phyloP scores from a whole-genome alignment of 2,329 filamentous ascomycete genomes.

The Apiospora rasikravindrae region DNA sequence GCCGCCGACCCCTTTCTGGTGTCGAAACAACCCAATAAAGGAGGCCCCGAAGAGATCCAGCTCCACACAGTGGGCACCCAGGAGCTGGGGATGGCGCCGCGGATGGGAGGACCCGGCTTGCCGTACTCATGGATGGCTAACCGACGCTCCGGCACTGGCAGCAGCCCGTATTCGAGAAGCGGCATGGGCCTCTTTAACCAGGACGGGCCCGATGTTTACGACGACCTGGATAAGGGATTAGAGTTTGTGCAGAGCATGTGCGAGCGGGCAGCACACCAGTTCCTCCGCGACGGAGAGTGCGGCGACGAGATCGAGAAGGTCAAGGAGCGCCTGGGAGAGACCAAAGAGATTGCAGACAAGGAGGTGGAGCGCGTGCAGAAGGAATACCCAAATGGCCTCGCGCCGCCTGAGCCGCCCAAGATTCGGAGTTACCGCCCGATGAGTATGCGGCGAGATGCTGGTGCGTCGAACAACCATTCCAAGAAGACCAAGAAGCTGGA shows the following conservation, averaged over 20 bases:
- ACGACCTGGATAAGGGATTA: constrained; percentile 77
- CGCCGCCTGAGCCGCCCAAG: constrained; percentile 40
- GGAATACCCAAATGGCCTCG: constrained; percentile 50
- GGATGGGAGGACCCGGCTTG: constrained; percentile 9
- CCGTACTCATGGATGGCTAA: not conserved
- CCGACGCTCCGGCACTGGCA: not conserved
- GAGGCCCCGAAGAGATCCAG: constrained; percentile 42
- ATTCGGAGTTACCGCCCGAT: constrained; percentile 57
- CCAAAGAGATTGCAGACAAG: constrained; percentile 63
- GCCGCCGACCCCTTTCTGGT: constrained; percentile 29
- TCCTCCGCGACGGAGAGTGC: constrained; percentile 87
- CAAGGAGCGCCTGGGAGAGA: constrained; percentile 66
- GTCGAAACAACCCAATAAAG: constrained; percentile 24
- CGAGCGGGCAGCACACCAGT: constrained; percentile 87
- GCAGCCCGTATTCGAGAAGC: constrained; percentile 14
- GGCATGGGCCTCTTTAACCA: constrained; percentile 19
- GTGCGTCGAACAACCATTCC: constrained; percentile 33
- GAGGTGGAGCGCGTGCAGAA: constrained; percentile 62
- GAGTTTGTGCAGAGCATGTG: constrained; percentile 82
- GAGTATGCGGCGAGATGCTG: constrained; percentile 56
- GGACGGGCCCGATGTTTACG: constrained; percentile 59
- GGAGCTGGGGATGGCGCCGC: constrained; percentile 32
- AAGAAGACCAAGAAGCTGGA: constrained; percentile 29
- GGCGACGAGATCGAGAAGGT: constrained; percentile 75
- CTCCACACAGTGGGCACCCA: constrained; percentile 44